Evolutionary conservation across 208 protist genomes (phyloP).

Genomic region (Trypanosoma congolense): DNA sequence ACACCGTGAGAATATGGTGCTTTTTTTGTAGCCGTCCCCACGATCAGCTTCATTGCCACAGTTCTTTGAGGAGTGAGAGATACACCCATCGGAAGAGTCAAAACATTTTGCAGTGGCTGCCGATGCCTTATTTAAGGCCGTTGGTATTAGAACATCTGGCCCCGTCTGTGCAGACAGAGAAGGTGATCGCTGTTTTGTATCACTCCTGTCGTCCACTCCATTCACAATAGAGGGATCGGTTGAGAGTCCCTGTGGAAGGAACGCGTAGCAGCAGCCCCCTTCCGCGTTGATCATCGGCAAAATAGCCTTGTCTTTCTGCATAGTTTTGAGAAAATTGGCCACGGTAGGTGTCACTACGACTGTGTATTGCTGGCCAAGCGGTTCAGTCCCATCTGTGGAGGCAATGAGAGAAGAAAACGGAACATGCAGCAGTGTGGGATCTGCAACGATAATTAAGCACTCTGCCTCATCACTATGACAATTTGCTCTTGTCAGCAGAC

Average conservation of each 20-base stretch:
- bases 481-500: constrained; percentile 32
- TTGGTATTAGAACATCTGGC: background rate
- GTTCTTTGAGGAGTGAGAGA: background rate
- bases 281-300: constrained; percentile 9
- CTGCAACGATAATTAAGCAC: constrained; percentile 69
- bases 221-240: background rate
- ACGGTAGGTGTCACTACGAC: constrained; percentile 68
- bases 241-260: constrained; percentile 20
- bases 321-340: constrained; percentile 45
- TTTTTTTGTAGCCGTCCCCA: background rate
- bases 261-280: constrained; percentile 16
- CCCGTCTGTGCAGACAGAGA: background rate
- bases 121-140: constrained; percentile 1
- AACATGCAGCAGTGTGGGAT: constrained; percentile 66
- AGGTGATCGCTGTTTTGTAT: background rate
- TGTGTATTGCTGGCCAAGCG: constrained; percentile 54
- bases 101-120: background rate
- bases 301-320: constrained; percentile 16
- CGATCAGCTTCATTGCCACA: background rate
- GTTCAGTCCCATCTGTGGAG: constrained; percentile 5
- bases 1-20: constrained; percentile 34
- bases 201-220: background rate
- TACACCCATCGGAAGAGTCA: background rate
- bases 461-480: constrained; percentile 40
- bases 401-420: constrained; percentile 63